Evolutionary conservation across 2,329 filamentous ascomycete species (phyloP), one percentile per base, ranked within the genome.

Genomic region (Diaporthe longicolla): DNA sequence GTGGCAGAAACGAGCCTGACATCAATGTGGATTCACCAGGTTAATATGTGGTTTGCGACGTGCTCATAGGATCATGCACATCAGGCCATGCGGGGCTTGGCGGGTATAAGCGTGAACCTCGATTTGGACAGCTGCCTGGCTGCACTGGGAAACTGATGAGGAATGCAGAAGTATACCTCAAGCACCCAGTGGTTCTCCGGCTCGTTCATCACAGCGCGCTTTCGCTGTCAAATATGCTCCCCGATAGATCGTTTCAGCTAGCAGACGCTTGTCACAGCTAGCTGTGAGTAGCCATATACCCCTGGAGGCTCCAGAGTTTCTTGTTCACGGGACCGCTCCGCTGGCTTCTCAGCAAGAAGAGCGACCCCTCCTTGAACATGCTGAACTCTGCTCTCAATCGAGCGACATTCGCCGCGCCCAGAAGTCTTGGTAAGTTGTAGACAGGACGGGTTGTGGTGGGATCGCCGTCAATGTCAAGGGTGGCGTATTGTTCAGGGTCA

Each of bases 271-370:
- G 40, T 35, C 45, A 32, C 4, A 57, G 26, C 17, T 71, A 50
- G 35, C 29, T 58, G 61, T 74, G 65, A n/a, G 74, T 52, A 4
- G 76, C 75, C 45, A 90, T 61, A 77, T 89, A 92, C 1, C 89
- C 89, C 75, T 92, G 88, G 11, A 92, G 79, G 75, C 86, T 88
- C 90, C 90, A 92, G 10, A 92, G 82, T 70, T 85, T 82, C 71
- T 86, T 73, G 79, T 90, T 88, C 59, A 90, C 65, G 19, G 83
- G 79, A 29, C 84, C 79, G 10, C 86, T 87, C 50, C 83, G 81
- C 75, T 77, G 82, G 77, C 81, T 83, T 75, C 81, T 83, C 71
- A 90, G 77, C 74, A 90, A 81, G 70, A 86, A 83, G 26, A 87
- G 80, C 11, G 80, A 82, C 3, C 82, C 82, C 0, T 84, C 79